phyloP scores from a whole-genome alignment of 345 rosid genomes.

The Cardamine resedifolia region DNA sequence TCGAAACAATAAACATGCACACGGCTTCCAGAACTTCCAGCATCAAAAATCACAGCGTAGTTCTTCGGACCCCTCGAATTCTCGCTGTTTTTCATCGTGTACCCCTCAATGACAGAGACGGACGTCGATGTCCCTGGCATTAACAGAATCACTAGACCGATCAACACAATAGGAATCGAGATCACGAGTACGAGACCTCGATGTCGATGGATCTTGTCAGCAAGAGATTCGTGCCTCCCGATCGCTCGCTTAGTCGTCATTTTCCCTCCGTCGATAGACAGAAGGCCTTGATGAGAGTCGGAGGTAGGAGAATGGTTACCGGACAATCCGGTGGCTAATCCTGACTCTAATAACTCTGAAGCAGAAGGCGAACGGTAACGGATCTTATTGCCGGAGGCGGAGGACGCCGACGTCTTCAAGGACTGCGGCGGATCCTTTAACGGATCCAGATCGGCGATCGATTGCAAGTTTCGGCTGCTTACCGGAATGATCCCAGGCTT shows the following conservation, averaged over 20 bases:
- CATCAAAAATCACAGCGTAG: constrained; percentile 87
- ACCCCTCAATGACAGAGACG: constrained; percentile 43
- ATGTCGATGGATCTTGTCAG: constrained; percentile 75
- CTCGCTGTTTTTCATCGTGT: constrained; percentile 43
- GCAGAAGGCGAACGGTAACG: constrained; percentile 84
- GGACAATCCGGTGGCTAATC: constrained; percentile 33
- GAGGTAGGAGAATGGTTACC: constrained; percentile 37
- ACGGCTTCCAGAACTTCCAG: constrained; percentile 98
- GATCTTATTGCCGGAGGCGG: constrained; percentile 67
- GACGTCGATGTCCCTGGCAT: constrained; percentile 62
- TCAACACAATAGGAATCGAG: constrained; percentile 63
- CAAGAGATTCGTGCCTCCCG: constrained; percentile 50
- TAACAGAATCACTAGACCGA: constrained; percentile 57
- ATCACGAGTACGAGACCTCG: constrained; percentile 62
- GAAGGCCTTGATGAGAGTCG: constrained; percentile 37
- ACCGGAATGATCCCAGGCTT: constrained; percentile 7
- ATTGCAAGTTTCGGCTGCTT: not conserved
- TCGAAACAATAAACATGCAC: constrained; percentile 95
- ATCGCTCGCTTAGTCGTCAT: constrained; percentile 56
- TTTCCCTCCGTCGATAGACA: constrained; percentile 45
- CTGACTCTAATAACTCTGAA: constrained; percentile 50
- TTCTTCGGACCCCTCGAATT: constrained; percentile 41
- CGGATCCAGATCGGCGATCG: constrained; percentile 68
- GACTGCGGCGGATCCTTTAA: constrained; percentile 63
- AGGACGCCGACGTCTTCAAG: constrained; percentile 53